Evolutionary conservation across 2,329 filamentous ascomycete species (phyloP).

Genomic region (Trichocomaceae sp.): DNA sequence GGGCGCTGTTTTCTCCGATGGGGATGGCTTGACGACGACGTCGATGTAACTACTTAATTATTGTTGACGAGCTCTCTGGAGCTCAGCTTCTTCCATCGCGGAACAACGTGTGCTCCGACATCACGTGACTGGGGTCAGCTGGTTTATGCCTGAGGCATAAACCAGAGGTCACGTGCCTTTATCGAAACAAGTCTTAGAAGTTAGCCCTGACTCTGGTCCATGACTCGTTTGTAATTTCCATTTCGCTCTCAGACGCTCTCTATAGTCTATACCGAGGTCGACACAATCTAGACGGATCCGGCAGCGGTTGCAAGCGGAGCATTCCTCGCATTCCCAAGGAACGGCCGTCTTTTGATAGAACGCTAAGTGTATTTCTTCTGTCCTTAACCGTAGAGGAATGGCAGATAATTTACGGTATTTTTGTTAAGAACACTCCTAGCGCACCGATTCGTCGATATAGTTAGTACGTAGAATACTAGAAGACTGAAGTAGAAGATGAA

Average conservation of each 20-base stretch:
- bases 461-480: too few relatives aligned
- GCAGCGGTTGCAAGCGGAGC: slow-evolving; percentile 6
- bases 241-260: too few relatives aligned
- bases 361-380: too few relatives aligned
- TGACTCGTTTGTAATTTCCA: background rate
- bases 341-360: background rate
- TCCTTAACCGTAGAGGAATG: too few relatives aligned
- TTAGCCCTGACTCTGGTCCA: background rate
- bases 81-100: background rate
- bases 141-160: background rate
- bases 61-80: background rate
- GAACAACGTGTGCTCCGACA: background rate
- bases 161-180: background rate
- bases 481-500: too few relatives aligned
- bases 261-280: background rate
- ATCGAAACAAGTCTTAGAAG: background rate
- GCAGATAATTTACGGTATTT: background rate
- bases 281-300: background rate
- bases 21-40: background rate
- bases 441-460: too few relatives aligned
- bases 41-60: background rate
- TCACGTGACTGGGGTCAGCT: background rate
- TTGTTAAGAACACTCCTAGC: too few relatives aligned
- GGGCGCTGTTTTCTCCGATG: background rate
- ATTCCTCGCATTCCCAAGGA: slow-evolving; percentile 6